These are phyloP conservation scores for Hamamelis virginiana DNA, from an alignment of 164 flowering plant species.

Conservation along the genomic window DNA sequence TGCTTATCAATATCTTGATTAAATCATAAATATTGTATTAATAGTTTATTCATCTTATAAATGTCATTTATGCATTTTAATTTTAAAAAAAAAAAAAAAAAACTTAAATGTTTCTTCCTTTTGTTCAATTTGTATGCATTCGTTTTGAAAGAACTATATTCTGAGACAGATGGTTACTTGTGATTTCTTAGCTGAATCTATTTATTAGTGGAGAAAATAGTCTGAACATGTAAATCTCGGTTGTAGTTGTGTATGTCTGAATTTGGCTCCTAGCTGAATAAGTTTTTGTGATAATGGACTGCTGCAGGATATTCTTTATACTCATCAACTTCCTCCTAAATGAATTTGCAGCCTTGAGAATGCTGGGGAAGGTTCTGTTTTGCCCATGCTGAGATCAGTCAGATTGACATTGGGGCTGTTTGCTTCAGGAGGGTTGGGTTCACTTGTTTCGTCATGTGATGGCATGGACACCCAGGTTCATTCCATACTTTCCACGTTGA, in stretches of 20 bases:
- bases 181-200: not conserved
- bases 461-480: slow-evolving; percentile 59
- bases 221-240: not conserved
- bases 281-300: not conserved
- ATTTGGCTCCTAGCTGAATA: not conserved
- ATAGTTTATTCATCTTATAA: no score
- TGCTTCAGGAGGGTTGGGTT: slow-evolving; percentile 35
- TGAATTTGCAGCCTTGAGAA: slow-evolving; percentile 77
- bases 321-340: not conserved
- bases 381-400: slow-evolving; percentile 85
- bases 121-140: not conserved
- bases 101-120: not conserved
- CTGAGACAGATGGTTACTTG: not conserved
- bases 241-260: slow-evolving; percentile 1
- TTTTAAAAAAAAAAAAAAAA: no score
- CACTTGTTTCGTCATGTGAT: slow-evolving; percentile 36
- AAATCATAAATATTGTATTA: no score
- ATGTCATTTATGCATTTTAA: no score
- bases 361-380: slow-evolving; percentile 83
- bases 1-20: not conserved
- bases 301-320: not conserved
- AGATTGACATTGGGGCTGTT: slow-evolving; percentile 55
- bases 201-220: not conserved
- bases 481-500: slow-evolving; percentile 4
- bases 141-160: not conserved